phyloP scores from a whole-genome alignment of 2,329 filamentous ascomycete genomes.

The Colletotrichum somersetense region DNA sequence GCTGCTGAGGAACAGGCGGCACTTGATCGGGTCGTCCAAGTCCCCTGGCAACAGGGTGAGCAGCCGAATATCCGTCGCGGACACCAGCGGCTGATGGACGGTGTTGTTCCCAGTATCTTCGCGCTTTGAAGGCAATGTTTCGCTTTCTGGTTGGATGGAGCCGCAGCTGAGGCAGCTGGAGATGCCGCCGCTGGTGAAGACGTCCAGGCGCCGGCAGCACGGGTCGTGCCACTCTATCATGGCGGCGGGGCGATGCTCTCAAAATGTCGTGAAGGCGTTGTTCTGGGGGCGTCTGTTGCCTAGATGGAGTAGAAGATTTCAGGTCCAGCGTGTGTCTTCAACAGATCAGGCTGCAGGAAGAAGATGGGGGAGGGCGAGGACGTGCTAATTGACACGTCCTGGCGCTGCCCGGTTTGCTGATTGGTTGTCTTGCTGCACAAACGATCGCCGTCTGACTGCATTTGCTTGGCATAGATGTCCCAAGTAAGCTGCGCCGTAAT shows the following conservation, averaged over 20 bases:
- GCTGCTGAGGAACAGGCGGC: background rate
- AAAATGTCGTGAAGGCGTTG: background rate
- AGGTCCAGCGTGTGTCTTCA: background rate
- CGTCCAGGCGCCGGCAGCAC: constrained; percentile 15
- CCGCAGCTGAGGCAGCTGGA: constrained; percentile 9
- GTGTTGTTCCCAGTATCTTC: background rate
- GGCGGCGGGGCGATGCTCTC: background rate
- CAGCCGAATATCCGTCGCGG: constrained; percentile 2
- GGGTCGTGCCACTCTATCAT: constrained; percentile 27
- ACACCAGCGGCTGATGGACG: background rate
- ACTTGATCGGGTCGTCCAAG: constrained; percentile 4
- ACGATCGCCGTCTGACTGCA: background rate
- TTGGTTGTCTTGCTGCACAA: background rate
- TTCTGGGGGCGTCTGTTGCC: background rate
- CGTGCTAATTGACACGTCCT: too few species aligned
- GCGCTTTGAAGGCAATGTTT: background rate
- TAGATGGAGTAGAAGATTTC: background rate
- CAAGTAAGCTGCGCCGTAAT: background rate
- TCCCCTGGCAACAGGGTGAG: background rate
- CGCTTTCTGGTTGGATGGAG: background rate
- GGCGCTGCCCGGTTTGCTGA: background rate
- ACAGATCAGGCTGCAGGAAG: background rate
- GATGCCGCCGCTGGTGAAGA: constrained; percentile 7
- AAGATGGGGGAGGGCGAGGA: background rate
- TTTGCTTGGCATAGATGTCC: background rate